Conservation (phyloP, 257 asterid genomes). For the Schizonepeta tenuifolia region DNA sequence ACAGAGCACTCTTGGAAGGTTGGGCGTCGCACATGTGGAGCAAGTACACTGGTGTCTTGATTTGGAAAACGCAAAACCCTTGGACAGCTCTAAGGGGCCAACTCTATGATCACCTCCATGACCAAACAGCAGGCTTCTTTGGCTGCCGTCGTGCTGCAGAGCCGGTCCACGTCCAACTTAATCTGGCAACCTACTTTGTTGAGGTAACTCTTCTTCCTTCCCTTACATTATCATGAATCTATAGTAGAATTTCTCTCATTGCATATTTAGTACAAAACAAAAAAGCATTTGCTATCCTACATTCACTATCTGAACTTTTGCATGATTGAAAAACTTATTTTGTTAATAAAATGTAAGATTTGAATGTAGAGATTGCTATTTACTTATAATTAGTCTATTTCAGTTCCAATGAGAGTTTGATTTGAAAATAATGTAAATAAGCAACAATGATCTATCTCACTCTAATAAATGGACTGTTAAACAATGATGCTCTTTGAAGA, state of each 20-base stretch:
- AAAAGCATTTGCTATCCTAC: not conserved
- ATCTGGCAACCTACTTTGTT: constrained; percentile 63
- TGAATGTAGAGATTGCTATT: too few species aligned
- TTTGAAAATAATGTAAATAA: too few species aligned
- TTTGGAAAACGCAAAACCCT: constrained; percentile 97
- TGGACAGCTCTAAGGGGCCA: constrained; percentile 98
- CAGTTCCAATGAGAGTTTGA: too few species aligned
- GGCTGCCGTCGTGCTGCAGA: constrained; percentile 96
- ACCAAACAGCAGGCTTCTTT: constrained; percentile 95
- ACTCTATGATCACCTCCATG: constrained; percentile 94
- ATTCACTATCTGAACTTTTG: too few species aligned
- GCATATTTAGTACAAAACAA: not conserved
- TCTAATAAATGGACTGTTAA: too few species aligned
- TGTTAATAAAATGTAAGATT: too few species aligned
- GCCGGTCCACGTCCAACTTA: constrained; percentile 91
- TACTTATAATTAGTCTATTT: too few species aligned
- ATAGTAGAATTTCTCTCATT: not conserved
- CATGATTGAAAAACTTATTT: too few species aligned
- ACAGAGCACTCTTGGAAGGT: constrained; percentile 95
- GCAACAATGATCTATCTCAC: too few species aligned
- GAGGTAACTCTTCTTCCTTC: constrained; percentile 53
- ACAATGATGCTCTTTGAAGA: not conserved
- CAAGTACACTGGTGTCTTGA: constrained; percentile 90
- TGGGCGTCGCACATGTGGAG: constrained; percentile 97
- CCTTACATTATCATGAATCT: constrained; percentile 36